Evolutionary conservation across 306 rosid genomes (phyloP).

Genomic region (Inga oerstediana): DNA sequence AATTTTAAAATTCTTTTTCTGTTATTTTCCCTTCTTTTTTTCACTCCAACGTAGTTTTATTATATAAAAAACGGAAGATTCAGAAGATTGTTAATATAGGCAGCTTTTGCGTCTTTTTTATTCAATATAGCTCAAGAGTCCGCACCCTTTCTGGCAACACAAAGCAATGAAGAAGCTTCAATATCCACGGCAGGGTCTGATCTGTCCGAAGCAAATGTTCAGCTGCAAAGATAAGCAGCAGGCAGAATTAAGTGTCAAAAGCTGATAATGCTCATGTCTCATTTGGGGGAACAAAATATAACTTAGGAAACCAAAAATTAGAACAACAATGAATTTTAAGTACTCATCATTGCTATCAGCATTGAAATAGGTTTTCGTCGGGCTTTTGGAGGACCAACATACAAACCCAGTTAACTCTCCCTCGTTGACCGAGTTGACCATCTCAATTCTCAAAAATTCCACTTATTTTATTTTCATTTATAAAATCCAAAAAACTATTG

Average conservation of each 20-base stretch:
- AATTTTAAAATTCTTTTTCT: too few species aligned
- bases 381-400: too few species aligned
- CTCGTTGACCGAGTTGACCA: too few species aligned
- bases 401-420: too few species aligned
- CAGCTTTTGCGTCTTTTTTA: neutral
- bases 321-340: constrained; percentile 26
- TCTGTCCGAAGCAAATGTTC: constrained; percentile 63
- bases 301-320: constrained; percentile 30
- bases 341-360: too few species aligned
- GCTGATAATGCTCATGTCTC: neutral
- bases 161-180: constrained; percentile 86
- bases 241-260: neutral
- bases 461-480: too few species aligned
- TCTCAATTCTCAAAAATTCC: too few species aligned
- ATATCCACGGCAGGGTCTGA: constrained; percentile 67
- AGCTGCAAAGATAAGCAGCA: constrained; percentile 44
- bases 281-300: neutral
- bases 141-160: constrained; percentile 43
- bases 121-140: neutral
- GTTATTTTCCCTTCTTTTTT: too few species aligned
- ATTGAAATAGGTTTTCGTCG: too few species aligned
- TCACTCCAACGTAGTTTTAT: too few species aligned
- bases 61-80: too few species aligned
- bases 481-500: too few species aligned
- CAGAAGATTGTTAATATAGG: neutral